Base-by-base conservation (phyloP, 768 basidiomycete genomes). In the Russula vinacea region DNA sequence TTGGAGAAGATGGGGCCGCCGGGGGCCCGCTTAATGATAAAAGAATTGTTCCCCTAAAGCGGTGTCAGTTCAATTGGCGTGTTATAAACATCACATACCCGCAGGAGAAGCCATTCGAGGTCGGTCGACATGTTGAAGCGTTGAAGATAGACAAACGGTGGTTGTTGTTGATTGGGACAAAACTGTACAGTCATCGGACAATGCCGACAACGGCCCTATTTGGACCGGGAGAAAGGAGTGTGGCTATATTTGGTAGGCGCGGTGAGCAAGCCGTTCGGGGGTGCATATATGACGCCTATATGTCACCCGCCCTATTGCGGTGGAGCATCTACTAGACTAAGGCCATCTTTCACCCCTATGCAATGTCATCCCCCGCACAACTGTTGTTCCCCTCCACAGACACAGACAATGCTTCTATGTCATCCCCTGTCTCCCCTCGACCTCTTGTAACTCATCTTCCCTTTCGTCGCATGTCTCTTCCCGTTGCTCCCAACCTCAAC, bases 31-130 rank as follows among this genome's bases (percentile, higher is more conserved):
- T 93, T 92, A 73, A 94, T 90, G 67, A 89, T 79, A 83, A 87
- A 92, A 68, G 92, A 88, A 83, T 88, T 94, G 80, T 83, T 79
- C 71, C 89, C 86, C 89, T 94, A 74, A 60, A 72, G 11, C 52
- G 2, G 32, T 7, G 67, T 50, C 26, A 65, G 13, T 32, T 22
- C 37, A 56, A 50, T 39, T 22, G 56, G 62, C 8, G 49, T 49
- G 39, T 29, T 40, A 42, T 33, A 61, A 4, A 44, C 39, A 7
- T 56, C 51, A 85, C 88, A 73, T 73, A 92, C 90, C 74, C 90
- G 90, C 75, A 92, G 78, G 67, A 96, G 88, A 75, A 94, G 87
- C 94, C 94, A 96, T 80, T 94, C 84, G 77, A 96, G 90, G 76
- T 95, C 92, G 80, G 79, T 74, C 72, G 91, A 92, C 68, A 68